These are phyloP conservation scores for Ettlia oleoabundans DNA, from an alignment of 139 green algal genomes.

Conservation along the genomic window DNA sequence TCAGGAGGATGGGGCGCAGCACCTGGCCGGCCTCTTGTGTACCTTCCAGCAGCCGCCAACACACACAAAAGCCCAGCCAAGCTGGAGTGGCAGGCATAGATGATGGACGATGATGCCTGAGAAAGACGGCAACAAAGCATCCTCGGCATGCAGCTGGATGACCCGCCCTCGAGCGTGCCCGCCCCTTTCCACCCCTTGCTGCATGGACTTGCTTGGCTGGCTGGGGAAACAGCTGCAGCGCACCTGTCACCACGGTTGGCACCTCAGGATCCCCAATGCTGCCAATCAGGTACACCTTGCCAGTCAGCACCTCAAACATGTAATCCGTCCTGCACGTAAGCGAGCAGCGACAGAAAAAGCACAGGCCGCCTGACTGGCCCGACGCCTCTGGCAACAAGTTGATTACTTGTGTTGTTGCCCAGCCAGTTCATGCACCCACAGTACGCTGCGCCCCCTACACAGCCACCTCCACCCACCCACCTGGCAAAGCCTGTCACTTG, in stretches of 20 bases:
- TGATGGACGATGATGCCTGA: no score
- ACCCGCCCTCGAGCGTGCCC: not conserved
- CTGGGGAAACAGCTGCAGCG: not conserved
- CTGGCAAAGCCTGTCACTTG: not conserved
- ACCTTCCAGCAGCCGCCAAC: no score
- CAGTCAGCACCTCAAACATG: not conserved
- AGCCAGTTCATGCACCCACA: no score
- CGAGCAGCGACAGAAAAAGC: not conserved
- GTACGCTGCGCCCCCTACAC: not conserved
- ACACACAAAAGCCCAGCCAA: no score
- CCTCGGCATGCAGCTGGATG: not conserved
- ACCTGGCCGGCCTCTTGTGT: no score
- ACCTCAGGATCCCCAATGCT: not conserved
- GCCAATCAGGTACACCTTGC: not conserved
- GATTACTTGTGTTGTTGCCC: no score
- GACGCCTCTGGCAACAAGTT: no score
- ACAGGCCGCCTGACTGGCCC: no score
- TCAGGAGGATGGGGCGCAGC: no score
- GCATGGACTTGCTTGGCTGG: no score
- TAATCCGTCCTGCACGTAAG: not conserved
- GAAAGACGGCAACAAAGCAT: no score
- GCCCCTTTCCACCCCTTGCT: not conserved
- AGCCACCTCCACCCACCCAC: not conserved
- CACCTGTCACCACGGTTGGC: not conserved
- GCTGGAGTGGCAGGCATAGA: no score